Conservation (phyloP, 306 rosid genomes). For the Quercus suber region DNA sequence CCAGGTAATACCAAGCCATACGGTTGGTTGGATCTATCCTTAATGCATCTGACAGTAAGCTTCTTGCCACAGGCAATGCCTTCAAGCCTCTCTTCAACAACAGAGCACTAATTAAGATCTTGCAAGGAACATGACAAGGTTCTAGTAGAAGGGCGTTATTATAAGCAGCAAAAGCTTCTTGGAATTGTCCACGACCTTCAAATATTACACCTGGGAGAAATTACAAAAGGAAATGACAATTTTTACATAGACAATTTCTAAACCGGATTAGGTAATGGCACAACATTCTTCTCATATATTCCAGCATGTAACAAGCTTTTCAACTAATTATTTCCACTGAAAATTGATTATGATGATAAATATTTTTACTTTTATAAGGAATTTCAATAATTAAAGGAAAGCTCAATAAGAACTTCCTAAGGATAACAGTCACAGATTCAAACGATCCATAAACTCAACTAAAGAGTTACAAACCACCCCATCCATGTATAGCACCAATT, state of each 20-base stretch:
- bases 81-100: slow-evolving; percentile 50
- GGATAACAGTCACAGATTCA: too few relatives aligned
- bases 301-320: too few relatives aligned
- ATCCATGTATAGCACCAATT: too few relatives aligned
- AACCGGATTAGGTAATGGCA: not conserved
- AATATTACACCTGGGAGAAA: slow-evolving; percentile 57
- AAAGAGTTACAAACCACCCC: too few relatives aligned
- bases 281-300: not conserved
- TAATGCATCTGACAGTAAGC: slow-evolving; percentile 75
- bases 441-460: too few relatives aligned
- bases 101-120: slow-evolving; percentile 49
- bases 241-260: not conserved
- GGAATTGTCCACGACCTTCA: slow-evolving; percentile 56
- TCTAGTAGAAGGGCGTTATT: slow-evolving; percentile 56
- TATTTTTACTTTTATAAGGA: too few relatives aligned
- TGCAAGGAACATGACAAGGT: slow-evolving; percentile 67
- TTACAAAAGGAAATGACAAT: not conserved
- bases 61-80: slow-evolving; percentile 65
- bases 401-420: too few relatives aligned
- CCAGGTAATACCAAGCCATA: slow-evolving; percentile 82
- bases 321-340: too few relatives aligned
- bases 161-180: slow-evolving; percentile 53
- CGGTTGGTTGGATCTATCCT: slow-evolving; percentile 79
- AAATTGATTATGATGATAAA: too few relatives aligned
- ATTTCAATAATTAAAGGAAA: too few relatives aligned